Evolutionary conservation across 805 yeast species (phyloP).

Genomic region (Candida orba): DNA sequence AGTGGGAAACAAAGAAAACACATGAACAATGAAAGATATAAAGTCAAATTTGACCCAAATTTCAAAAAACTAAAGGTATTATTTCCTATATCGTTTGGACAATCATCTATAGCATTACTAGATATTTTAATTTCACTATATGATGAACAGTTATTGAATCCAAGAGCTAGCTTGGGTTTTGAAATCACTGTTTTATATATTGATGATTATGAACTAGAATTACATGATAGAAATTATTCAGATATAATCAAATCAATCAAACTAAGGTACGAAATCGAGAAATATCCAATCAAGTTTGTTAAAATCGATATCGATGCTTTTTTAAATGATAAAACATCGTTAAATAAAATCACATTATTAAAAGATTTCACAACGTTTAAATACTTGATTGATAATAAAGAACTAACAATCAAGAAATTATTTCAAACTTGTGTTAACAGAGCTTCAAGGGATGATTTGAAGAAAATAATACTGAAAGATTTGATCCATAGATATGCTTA

Average conservation of each 20-base stretch:
- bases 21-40: slow-evolving; percentile 62
- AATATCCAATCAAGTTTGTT: slow-evolving; percentile 32
- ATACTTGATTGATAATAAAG: slow-evolving; percentile 8
- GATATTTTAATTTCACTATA: slow-evolving; percentile 59
- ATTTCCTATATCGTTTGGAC: slow-evolving; percentile 60
- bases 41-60: slow-evolving; percentile 54
- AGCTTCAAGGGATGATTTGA: slow-evolving; percentile 61
- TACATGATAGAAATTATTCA: slow-evolving; percentile 10
- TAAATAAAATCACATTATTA: slow-evolving; percentile 28
- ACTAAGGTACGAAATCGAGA: slow-evolving; percentile 14
- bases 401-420: slow-evolving; percentile 26
- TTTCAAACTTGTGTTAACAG: slow-evolving; percentile 38
- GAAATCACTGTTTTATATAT: slow-evolving; percentile 45
- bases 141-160: slow-evolving; percentile 52
- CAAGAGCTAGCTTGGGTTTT: slow-evolving; percentile 66
- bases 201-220: slow-evolving; percentile 29
- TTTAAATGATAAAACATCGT: slow-evolving; percentile 23
- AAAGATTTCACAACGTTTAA: slow-evolving; percentile 16
- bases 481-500: slow-evolving; percentile 41
- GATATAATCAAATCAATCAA: slow-evolving; percentile 12
- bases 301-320: slow-evolving; percentile 36
- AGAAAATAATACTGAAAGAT: slow-evolving; percentile 38
- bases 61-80: slow-evolving; percentile 39
- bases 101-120: slow-evolving; percentile 57
- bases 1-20: slow-evolving; percentile 75